Evolutionary conservation across 805 yeast species (phyloP), one percentile per base, ranked within the genome.

Genomic region (Hanseniaspora jakobsenii): DNA sequence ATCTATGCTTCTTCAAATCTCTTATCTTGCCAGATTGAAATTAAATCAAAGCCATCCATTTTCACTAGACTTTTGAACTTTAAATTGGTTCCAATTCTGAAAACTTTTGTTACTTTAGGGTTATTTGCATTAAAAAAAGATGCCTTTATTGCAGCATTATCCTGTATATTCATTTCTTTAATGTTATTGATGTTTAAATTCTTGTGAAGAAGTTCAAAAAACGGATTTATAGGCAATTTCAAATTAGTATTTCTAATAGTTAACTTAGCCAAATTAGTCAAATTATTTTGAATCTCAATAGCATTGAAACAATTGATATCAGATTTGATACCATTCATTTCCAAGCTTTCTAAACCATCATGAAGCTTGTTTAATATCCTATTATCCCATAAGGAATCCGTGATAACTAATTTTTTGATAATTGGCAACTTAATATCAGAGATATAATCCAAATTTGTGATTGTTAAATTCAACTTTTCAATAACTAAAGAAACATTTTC

Each of bases 31-130:
- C 56, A 89, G 65, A 47, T 93, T 94, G 52, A 84, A 87, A 49
- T 72, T 73, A 57, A 95, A 95, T 72, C 86, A 77, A 70, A 89
- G 95, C 64, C 94, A 76, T 59, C 97, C 96, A 50, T 81, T 84
- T 69, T 71, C 81, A 36, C 95, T 95, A 55, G 95, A 95, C 63
- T 87, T 87, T 57, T 95, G 95, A 63, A 87, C 81, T 62, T 73
- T 70, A 57, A 71, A 79, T 64, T 86, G 86, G 72, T 85, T 79
- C 59, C 83, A 91, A 65, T 86, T 86, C 65, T 84, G 79, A 48
- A 86, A 76, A 75, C 87, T 87, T 34, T 32, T 16, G 43, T 32
- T 13, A 29, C 24, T 26, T 22, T 45, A 7, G 32, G 4, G 18
- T 21, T 14, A 28, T 14, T 27, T 24, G 16, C 36, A 18, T n/a